phyloP scores from a whole-genome alignment of 345 rosid genomes.

The Citrus unshiu region DNA sequence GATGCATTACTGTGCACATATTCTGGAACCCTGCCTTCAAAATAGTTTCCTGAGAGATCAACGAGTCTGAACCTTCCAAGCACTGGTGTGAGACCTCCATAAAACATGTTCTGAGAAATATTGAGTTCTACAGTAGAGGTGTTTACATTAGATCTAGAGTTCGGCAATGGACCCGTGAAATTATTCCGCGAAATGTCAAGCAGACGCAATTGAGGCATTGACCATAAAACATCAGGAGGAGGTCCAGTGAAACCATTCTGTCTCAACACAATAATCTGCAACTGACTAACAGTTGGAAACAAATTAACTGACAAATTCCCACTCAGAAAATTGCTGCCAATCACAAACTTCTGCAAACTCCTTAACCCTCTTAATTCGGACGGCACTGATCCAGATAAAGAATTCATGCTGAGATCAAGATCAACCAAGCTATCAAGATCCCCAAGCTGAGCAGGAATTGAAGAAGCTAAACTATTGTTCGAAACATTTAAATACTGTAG shows the following conservation, averaged over 20 bases:
- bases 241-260: constrained; percentile 50
- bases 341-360: constrained; percentile 55
- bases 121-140: constrained; percentile 40
- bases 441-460: constrained; percentile 72
- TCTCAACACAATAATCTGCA: constrained; percentile 58
- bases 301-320: constrained; percentile 56
- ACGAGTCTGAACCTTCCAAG: constrained; percentile 44
- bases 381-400: constrained; percentile 62
- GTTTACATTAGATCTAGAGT: constrained; percentile 33
- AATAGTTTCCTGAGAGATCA: constrained; percentile 75
- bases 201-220: constrained; percentile 46
- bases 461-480: constrained; percentile 56
- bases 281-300: constrained; percentile 49
- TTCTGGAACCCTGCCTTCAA: constrained; percentile 75
- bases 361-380: constrained; percentile 52
- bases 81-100: constrained; percentile 51
- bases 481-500: constrained; percentile 75
- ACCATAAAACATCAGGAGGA: constrained; percentile 55
- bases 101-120: constrained; percentile 72
- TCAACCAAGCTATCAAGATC: constrained; percentile 56
- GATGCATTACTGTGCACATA: constrained; percentile 46
- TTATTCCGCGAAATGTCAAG: constrained; percentile 78
- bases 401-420: constrained; percentile 82
- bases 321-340: constrained; percentile 50
- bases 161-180: constrained; percentile 63